Conservation (phyloP, 1,139 yeast genomes). For the Geotrichum bryndzae region DNA sequence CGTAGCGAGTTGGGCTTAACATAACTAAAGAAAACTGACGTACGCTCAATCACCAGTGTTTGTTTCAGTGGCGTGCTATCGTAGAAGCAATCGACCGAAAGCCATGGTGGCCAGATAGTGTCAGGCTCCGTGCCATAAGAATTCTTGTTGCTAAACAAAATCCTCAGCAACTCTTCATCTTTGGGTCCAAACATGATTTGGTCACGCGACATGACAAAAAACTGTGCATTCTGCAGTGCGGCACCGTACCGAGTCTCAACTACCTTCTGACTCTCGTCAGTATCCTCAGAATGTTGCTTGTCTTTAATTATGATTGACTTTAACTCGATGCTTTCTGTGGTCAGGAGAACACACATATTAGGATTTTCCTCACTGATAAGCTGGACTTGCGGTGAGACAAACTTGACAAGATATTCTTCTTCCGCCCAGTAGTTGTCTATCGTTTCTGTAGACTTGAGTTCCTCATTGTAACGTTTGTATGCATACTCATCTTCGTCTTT, state of each 20-base stretch:
- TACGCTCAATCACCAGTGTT: slow-evolving; percentile 56
- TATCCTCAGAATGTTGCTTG: slow-evolving; percentile 36
- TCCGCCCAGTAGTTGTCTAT: slow-evolving; percentile 40
- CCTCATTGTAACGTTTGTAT: not conserved
- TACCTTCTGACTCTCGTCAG: slow-evolving; percentile 46
- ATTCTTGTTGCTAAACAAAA: slow-evolving; percentile 19
- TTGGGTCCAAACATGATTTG: slow-evolving; percentile 40
- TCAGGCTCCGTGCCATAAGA: slow-evolving; percentile 38
- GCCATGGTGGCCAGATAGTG: slow-evolving; percentile 81
- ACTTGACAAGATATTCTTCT: slow-evolving; percentile 62
- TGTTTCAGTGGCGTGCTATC: slow-evolving; percentile 50
- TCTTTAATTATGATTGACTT: slow-evolving; percentile 55
- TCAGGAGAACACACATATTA: slow-evolving; percentile 56
- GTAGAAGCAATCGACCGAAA: slow-evolving; percentile 63
- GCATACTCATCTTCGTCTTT: slow-evolving; percentile 5
- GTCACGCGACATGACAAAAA: slow-evolving; percentile 53
- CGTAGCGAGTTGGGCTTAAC: slow-evolving; percentile 63
- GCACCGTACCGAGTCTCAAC: slow-evolving; percentile 71
- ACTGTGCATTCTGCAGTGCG: slow-evolving; percentile 59
- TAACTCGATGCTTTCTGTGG: slow-evolving; percentile 66
- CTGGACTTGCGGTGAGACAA: slow-evolving; percentile 83
- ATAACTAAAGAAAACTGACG: slow-evolving; percentile 55
- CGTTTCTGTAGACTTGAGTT: not conserved
- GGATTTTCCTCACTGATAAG: slow-evolving; percentile 60
- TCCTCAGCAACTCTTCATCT: slow-evolving; percentile 13